phyloP scores from a whole-genome alignment of 164 flowering plant genomes.

The Nymphaea colorata region DNA sequence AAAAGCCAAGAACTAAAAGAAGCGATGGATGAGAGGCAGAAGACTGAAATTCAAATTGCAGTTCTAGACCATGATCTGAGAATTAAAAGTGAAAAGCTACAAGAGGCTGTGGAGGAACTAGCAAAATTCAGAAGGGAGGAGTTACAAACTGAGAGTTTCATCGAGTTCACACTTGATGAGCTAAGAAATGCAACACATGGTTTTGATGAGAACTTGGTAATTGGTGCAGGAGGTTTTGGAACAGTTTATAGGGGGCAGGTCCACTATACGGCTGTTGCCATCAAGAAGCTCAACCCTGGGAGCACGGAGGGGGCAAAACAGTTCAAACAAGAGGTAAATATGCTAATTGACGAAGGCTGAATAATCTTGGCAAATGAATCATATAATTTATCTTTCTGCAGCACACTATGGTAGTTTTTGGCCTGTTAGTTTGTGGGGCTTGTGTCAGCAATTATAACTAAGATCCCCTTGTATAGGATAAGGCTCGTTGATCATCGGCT shows the following conservation, averaged over 20 bases:
- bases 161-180: constrained; percentile 50
- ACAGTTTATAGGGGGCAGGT: constrained; percentile 53
- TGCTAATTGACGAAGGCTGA: neutral
- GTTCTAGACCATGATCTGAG: no score
- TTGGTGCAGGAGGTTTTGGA: constrained; percentile 88
- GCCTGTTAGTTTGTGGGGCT: neutral
- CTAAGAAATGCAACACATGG: constrained; percentile 52
- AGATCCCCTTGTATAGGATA: neutral
- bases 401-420: no score
- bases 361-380: no score
- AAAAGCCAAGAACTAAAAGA: no score
- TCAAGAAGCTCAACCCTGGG: constrained; percentile 47
- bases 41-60: no score
- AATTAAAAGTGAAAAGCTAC: no score
- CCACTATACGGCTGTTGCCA: constrained; percentile 61
- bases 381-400: no score
- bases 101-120: no score
- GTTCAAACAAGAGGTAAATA: constrained; percentile 89
- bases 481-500: no score
- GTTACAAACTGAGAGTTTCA: constrained; percentile 15
- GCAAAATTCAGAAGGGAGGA: no score
- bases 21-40: neutral
- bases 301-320: constrained; percentile 65
- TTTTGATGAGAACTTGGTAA: constrained; percentile 45
- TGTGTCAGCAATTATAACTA: neutral